Conservation (phyloP, 176 grass and related monocot species). For the Canna indica region DNA sequence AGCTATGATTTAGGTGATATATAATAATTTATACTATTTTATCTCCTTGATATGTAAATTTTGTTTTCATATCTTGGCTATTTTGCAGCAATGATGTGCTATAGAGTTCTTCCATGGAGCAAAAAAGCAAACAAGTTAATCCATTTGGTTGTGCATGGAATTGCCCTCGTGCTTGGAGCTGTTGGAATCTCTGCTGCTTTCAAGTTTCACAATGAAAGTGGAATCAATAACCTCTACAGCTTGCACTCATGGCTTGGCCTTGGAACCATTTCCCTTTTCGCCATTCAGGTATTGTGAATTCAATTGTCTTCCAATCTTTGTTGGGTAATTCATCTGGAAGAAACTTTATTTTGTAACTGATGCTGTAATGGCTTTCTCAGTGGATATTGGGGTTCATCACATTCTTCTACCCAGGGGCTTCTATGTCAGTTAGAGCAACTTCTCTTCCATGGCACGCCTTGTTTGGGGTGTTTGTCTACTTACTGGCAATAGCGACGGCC, state of each 20-base stretch:
- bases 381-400: slow-evolving; percentile 53
- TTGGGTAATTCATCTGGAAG: no score
- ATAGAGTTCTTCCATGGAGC: slow-evolving; percentile 40
- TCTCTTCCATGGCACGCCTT: slow-evolving; percentile 54
- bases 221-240: slow-evolving; percentile 70
- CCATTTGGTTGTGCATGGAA: slow-evolving; percentile 56
- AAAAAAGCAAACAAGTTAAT: slow-evolving; percentile 40
- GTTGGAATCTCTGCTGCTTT: slow-evolving; percentile 61
- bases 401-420: slow-evolving; percentile 62
- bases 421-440: slow-evolving; percentile 8
- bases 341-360: no score
- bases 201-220: slow-evolving; percentile 61
- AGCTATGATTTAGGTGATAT: neutral
- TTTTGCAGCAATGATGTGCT: slow-evolving; percentile 59
- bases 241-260: slow-evolving; percentile 75
- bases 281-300: slow-evolving; percentile 39
- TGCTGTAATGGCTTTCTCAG: slow-evolving; percentile 18
- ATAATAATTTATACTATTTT: no score
- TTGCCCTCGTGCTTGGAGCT: slow-evolving; percentile 27
- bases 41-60: no score
- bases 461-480: slow-evolving; percentile 44
- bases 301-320: no score
- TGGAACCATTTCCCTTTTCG: slow-evolving; percentile 49
- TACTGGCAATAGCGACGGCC: slow-evolving; percentile 39
- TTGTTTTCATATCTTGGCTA: neutral